Evolutionary conservation across 225 moss, liverwort and hornwort species (phyloP).

Genomic region (Physcomitrium patens): DNA sequence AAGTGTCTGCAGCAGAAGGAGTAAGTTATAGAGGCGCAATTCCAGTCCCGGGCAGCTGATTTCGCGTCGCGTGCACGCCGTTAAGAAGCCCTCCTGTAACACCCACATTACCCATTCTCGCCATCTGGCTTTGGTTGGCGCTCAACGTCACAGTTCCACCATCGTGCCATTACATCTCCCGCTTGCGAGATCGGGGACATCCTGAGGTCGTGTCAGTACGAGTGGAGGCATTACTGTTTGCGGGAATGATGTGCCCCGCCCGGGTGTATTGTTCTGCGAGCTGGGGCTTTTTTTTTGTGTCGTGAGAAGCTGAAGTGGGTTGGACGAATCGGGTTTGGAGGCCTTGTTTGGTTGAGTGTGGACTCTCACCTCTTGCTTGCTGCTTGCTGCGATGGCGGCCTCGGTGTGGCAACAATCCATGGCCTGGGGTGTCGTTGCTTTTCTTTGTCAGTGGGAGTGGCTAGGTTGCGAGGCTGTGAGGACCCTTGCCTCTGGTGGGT

Average conservation of each 20-base stretch:
- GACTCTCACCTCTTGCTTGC: neutral
- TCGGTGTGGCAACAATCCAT: conserved; percentile 9
- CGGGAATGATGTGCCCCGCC: no score
- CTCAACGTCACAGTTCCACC: neutral
- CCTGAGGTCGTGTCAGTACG: neutral
- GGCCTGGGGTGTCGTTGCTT: neutral
- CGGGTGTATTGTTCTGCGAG: neutral
- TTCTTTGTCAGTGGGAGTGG: conserved; percentile 28
- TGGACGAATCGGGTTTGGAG: neutral
- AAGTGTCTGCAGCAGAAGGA: neutral
- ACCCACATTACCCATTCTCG: neutral
- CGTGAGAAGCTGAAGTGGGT: neutral
- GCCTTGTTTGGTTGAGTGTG: no score
- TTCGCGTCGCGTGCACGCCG: conserved; percentile 13
- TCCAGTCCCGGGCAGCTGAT: conserved; percentile 28
- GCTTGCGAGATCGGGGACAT: neutral
- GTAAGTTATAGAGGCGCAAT: no score
- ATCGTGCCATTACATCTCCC: neutral
- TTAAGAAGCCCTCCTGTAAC: neutral
- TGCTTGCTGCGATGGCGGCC: conserved; percentile 19
- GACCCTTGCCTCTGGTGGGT: neutral
- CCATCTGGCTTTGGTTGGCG: neutral
- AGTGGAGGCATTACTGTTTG: no score
- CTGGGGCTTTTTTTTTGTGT: neutral
- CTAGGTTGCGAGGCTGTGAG: conserved; percentile 28